Evolutionary conservation across 2,329 filamentous ascomycete species (phyloP).

Genomic region (Fusarium sp.): DNA sequence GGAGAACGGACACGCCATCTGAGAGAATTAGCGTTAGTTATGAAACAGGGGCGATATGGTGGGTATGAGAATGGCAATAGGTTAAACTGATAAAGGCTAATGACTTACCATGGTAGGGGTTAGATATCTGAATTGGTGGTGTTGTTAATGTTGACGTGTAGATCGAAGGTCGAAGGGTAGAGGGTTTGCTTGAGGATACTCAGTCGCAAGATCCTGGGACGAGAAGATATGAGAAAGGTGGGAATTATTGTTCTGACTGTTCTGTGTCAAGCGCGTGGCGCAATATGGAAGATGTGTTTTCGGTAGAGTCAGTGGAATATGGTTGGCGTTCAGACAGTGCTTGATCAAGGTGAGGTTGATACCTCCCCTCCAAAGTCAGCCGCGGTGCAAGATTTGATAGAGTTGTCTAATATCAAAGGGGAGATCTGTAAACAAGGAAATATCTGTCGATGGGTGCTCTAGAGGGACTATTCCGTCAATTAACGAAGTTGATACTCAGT

Average conservation of each 20-base stretch:
- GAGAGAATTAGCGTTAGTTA: background rate
- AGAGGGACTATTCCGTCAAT: rapidly evolving
- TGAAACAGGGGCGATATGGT: background rate
- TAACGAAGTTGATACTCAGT: too few species aligned
- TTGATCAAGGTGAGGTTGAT: background rate
- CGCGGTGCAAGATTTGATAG: background rate
- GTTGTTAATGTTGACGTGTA: background rate
- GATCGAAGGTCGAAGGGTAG: background rate
- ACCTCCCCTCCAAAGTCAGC: background rate
- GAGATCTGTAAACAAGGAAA: background rate
- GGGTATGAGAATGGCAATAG: too few species aligned
- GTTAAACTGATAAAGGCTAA: too few species aligned
- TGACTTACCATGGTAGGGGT: background rate
- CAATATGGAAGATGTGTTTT: background rate
- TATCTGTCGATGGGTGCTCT: background rate
- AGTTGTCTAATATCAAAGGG: background rate
- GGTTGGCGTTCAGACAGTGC: background rate
- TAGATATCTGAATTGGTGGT: too few species aligned
- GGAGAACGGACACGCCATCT: background rate
- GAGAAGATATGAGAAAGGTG: background rate
- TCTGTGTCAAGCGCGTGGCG: background rate
- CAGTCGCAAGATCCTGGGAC: too few species aligned
- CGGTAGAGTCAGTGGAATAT: background rate
- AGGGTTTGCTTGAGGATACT: background rate
- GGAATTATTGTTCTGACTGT: background rate